Percentiles rank a stretch among this genome's conserved stretches.
Conservation (phyloP, 805 yeast genomes). For the Saccharomycopsis javanensis region DNA sequence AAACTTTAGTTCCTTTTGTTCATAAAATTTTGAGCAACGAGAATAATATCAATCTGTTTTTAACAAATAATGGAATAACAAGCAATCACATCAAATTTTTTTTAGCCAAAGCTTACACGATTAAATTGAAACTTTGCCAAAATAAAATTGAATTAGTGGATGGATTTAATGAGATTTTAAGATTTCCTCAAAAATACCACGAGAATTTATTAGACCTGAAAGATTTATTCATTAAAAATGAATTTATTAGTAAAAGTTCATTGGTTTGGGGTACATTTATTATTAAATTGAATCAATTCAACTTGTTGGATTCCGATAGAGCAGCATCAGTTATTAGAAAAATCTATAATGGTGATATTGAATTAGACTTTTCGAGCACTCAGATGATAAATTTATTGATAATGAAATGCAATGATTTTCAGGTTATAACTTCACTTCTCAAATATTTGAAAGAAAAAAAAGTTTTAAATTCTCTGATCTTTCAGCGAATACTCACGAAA, state of each 20-base stretch:
- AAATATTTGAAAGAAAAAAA: background rate
- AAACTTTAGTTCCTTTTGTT: slow-evolving; percentile 9
- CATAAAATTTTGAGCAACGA: background rate
- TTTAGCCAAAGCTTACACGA: slow-evolving; percentile 9
- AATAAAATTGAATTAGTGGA: slow-evolving; percentile 2
- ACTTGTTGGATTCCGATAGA: background rate
- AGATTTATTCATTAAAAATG: slow-evolving; percentile 8
- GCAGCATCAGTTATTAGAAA: slow-evolving; percentile 3
- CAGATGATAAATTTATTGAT: slow-evolving; percentile 6
- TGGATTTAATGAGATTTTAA: slow-evolving; percentile 2
- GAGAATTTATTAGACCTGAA: background rate
- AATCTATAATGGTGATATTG: slow-evolving; percentile 2
- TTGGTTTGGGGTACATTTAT: background rate
- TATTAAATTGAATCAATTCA: background rate
- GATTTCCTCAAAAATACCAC: slow-evolving; percentile 1
- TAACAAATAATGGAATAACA: background rate
- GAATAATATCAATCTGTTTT: background rate
- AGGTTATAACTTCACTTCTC: slow-evolving; percentile 2
- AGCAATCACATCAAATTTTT: background rate
- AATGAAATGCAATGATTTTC: background rate
- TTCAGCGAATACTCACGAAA: slow-evolving; percentile 2
- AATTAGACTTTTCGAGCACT: slow-evolving; percentile 2
- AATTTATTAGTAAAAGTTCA: slow-evolving; percentile 3
- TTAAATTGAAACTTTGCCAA: slow-evolving; percentile 4
- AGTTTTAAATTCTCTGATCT: slow-evolving; percentile 5